Conservation (phyloP, 202 grass and related monocot species). For the Saccharum hybrid region DNA sequence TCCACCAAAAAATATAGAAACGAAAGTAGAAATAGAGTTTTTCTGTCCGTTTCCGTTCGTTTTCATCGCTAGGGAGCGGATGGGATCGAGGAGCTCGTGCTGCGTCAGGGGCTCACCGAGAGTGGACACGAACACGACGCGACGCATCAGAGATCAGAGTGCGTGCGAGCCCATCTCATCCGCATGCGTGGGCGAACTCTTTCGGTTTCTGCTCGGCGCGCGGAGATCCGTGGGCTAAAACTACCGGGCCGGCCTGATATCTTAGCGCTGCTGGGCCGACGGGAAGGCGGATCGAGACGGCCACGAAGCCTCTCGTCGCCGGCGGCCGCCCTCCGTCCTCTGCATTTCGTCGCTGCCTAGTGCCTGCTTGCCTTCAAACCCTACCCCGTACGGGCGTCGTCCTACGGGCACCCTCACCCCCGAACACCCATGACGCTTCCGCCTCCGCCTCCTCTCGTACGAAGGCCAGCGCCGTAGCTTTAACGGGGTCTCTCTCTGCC, state of each 20-base stretch:
- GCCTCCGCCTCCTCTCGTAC: neutral
- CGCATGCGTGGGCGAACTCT: too few species aligned
- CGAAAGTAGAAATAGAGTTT: too few species aligned
- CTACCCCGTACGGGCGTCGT: neutral
- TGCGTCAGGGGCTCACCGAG: neutral
- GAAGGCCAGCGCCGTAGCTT: neutral
- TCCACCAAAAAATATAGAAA: too few species aligned
- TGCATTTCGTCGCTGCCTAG: neutral
- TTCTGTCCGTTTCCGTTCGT: too few species aligned
- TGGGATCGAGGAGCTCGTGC: constrained; percentile 10
- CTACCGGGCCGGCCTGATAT: neutral
- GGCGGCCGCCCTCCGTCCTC: neutral
- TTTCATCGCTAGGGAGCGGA: too few species aligned
- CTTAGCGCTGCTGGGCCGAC: neutral
- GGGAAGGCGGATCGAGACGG: neutral
- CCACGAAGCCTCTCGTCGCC: neutral
- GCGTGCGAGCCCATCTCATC: neutral
- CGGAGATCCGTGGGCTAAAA: neutral
- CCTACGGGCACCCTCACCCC: neutral
- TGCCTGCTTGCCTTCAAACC: neutral
- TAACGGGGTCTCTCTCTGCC: neutral
- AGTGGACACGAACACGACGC: constrained; percentile 11
- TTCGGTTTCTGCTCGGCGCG: neutral
- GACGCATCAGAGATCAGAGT: neutral
- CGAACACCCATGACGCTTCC: neutral